Evolutionary conservation across 2,329 filamentous ascomycete genomes (phyloP), one percentile per base, ranked within the genome.

Genomic region (Gaeumannomyces sp.): DNA sequence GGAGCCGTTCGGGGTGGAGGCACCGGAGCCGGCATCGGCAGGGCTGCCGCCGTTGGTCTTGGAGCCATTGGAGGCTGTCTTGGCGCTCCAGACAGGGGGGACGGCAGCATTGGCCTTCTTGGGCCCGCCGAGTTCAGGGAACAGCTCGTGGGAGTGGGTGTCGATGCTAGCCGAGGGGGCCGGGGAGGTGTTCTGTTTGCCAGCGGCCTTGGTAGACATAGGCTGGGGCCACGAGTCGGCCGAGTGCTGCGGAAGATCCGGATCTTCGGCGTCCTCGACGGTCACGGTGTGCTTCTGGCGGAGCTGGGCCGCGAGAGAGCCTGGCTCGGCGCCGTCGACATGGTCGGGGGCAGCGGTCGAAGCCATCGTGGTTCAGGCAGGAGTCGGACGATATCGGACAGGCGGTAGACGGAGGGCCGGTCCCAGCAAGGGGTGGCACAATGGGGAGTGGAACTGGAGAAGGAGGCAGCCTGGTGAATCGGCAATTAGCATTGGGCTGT

Each of bases 101-200:
- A 87, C 83, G 69, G 86, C 84, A 65, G 87, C 82, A 68, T 84
- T 77, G 25, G 87, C 80, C 77, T 93, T 93, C 76, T 87, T 87
- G 65, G 82, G 77, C 28, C 79, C 85, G 68, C 93, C 94, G 60
- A 99, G 85, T 71, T 93, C 89, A n/a, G 95, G 95, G 83, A 99
- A 99, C 66, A 91, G 81, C 77, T 98, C 93, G 73, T 96, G 91
- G 25, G 92, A 96, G 72, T 91, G 85, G 27, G 92, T 93, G 76
- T 98, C 92, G 67, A 97, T 80, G 63, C 82, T 71, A 59, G 78
- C 76, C 38, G 77, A 67, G 59, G 75, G 69, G 59, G 73, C 74
- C 45, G 81, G 76, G 65, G 85, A 80, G 50, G 81, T 81, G 74
- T 88, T 89, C 74, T 90, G 86, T 80, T 91, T 92, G 64, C 85